Conservation (phyloP, 176 grass and related monocot species). For the Oryza australiensis region DNA sequence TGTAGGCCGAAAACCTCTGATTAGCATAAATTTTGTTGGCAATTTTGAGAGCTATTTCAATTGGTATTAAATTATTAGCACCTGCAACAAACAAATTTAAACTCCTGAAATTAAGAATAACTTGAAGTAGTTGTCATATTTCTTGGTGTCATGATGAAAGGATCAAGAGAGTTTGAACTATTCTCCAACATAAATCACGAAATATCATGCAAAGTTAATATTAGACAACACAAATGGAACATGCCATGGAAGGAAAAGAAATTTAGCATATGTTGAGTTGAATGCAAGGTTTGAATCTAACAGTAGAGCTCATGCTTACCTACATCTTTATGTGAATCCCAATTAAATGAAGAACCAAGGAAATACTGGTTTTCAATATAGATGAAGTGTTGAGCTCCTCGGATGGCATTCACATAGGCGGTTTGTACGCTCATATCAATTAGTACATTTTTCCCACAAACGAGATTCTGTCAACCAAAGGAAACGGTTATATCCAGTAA, state of each 20-base stretch:
- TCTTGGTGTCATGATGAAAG: not conserved
- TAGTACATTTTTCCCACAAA: constrained; percentile 75
- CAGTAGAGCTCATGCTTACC: constrained; percentile 32
- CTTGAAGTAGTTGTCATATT: not conserved
- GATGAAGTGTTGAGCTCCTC: constrained; percentile 75
- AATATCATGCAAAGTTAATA: not conserved
- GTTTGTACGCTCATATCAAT: constrained; percentile 83
- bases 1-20: constrained; percentile 70
- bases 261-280: not conserved
- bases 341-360: constrained; percentile 79
- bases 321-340: constrained; percentile 65
- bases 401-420: constrained; percentile 77
- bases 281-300: not conserved
- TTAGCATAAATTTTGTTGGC: constrained; percentile 63
- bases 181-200: not conserved
- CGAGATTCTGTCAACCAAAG: constrained; percentile 60
- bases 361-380: constrained; percentile 96
- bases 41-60: constrained; percentile 87
- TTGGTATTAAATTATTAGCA: constrained; percentile 76
- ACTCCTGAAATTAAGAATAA: not conserved
- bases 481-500: constrained; percentile 15
- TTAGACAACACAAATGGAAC: not conserved
- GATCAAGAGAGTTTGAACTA: not conserved
- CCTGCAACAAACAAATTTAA: constrained; percentile 30
- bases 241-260: not conserved